Base-by-base conservation (phyloP, 371 early-diverging fungal species). In the Mucor saturninus region DNA sequence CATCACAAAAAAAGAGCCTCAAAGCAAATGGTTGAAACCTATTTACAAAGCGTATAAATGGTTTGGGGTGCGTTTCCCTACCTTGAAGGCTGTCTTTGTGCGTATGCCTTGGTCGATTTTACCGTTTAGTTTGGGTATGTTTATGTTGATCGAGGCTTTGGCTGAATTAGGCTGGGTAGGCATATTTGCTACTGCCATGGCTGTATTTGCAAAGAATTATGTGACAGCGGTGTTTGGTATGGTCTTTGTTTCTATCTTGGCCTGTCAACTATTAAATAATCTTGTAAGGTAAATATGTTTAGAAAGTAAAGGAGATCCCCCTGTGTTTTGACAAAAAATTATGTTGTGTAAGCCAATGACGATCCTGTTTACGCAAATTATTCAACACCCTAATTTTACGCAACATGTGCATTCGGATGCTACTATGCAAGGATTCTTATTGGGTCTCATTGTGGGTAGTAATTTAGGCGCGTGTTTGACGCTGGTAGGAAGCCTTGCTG, bases 51-150 rank as follows among this genome's bases (percentile, higher is more conserved):
- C 49, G 0, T 49, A 14, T 3, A 29, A 35, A 5, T 69, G 70
- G 70, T 58, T 67, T 30, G 38, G 48, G 1, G 8, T 10, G 9
- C 61, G 54, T 7, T 67, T 80, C 14, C 90, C 89, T 0, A 80
- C 81, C 0, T 66, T 89, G 1, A 51, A 75, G 21, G 77, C 84
- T 0, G 86, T 90, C 4, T 39, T 78, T 9, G 39, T 67, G 40
- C 83, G 93, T 5, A 82, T 92, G 75, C 95, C 95, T 2, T 93
- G 90, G 86, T 68, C 77, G 1, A 86, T 94, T 37, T 69, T 90
- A 3, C 91, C 92, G 0, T 94, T 93, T 71, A 81, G 88, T 4
- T 70, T 93, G 32, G 88, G 93, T 37, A 94, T 94, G 95, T 93
- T 94, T 73, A 83, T 91, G 31, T 76, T 91, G 40, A 89, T 91